A percentile compares a stretch with the other conserved stretches of the same genome.
These are phyloP conservation scores for Pseudogymnoascus sp. DNA, from an alignment of 2,329 filamentous ascomycete genomes.

Conservation along the genomic window DNA sequence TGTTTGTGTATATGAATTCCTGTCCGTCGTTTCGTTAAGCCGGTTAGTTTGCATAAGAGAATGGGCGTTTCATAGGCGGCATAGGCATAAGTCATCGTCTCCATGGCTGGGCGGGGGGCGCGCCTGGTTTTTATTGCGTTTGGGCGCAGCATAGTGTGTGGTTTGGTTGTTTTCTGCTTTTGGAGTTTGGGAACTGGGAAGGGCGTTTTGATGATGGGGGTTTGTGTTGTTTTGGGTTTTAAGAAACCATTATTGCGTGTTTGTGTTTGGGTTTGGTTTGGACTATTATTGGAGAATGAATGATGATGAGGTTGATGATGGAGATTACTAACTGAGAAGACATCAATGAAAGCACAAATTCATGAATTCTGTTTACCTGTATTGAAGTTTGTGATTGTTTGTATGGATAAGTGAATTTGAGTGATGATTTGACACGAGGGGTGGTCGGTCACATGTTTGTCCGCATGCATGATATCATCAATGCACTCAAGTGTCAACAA, in stretches of 20 bases:
- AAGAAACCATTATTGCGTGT: background rate
- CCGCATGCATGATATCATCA: constrained; percentile 2
- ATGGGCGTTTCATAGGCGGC: constrained; percentile 6
- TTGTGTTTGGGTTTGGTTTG: constrained; percentile 1
- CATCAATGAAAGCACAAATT: constrained; percentile 9
- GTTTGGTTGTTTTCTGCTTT: background rate
- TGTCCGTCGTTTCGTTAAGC: background rate
- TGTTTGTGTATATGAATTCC: background rate
- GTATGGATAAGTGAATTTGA: background rate
- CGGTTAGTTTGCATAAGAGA: background rate
- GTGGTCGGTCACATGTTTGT: background rate
- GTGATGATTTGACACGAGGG: background rate
- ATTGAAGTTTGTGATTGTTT: background rate
- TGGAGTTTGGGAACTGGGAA: background rate
- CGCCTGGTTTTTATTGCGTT: background rate
- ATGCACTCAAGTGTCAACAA: background rate
- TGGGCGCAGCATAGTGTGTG: background rate
- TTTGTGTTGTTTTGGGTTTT: background rate
- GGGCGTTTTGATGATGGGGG: background rate
- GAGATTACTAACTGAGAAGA: constrained; percentile 8
- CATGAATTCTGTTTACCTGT: background rate
- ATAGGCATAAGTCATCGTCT: background rate
- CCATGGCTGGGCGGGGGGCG: background rate
- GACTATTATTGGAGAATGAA: background rate
- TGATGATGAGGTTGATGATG: constrained; percentile 9